phyloP scores from a whole-genome alignment of 768 basidiomycete species.

The Hericium rajendrae region DNA sequence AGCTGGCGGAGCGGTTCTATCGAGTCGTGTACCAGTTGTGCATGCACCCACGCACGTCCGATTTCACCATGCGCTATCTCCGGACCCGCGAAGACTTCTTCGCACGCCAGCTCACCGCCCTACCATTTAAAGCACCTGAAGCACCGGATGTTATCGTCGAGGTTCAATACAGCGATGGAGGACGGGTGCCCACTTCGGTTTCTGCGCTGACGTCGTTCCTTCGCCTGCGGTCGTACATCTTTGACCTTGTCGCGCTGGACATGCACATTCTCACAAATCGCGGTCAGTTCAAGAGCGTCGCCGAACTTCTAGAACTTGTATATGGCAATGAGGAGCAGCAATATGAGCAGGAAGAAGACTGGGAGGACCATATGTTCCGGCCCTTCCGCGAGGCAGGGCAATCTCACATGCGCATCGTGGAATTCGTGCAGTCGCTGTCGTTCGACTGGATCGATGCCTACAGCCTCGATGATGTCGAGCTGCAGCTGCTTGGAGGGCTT shows the following conservation, averaged over 20 bases:
- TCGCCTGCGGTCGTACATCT: constrained; percentile 71
- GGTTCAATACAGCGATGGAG: constrained; percentile 63
- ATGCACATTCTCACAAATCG: constrained; percentile 77
- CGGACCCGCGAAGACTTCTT: constrained; percentile 87
- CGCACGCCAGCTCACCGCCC: constrained; percentile 67
- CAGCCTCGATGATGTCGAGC: constrained; percentile 41
- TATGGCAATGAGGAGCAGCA: constrained; percentile 54
- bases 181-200: constrained; percentile 58
- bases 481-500: constrained; percentile 57
- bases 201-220: constrained; percentile 66
- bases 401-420: constrained; percentile 77
- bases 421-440: constrained; percentile 77
- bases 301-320: constrained; percentile 69
- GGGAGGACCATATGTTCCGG: constrained; percentile 41
- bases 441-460: constrained; percentile 84
- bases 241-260: constrained; percentile 82
- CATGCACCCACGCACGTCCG: constrained; percentile 75
- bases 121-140: constrained; percentile 58
- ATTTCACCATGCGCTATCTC: constrained; percentile 75
- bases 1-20: constrained; percentile 79
- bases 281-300: constrained; percentile 62
- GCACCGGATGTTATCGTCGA: constrained; percentile 43
- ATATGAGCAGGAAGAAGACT: constrained; percentile 32
- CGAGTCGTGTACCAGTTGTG: constrained; percentile 79
- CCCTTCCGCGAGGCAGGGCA: constrained; percentile 71